Evolutionary conservation across 495 filamentous ascomycete genomes (phyloP).

Genomic region (Podospora didyma): DNA sequence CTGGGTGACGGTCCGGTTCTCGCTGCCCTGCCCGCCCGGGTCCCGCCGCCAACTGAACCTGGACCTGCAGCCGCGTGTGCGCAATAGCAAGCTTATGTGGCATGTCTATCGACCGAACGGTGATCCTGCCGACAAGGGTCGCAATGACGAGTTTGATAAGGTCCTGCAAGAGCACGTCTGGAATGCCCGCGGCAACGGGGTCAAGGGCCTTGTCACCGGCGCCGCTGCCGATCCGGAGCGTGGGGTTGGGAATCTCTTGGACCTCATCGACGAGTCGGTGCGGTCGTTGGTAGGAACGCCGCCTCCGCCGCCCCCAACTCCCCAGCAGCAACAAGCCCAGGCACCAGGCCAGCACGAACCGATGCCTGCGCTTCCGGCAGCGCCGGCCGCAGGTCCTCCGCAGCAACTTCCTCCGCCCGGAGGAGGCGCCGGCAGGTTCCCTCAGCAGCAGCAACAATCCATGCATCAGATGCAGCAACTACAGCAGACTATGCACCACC

Average conservation of each 20-base stretch:
- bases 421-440: background rate
- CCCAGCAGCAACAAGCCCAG: background rate
- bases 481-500: no score
- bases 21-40: conserved; percentile 19
- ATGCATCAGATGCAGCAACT: no score
- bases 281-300: conserved; percentile 22
- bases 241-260: conserved; percentile 29
- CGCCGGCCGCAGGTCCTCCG: conserved; percentile 2
- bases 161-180: conserved; percentile 34
- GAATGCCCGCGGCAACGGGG: conserved; percentile 24
- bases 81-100: conserved; percentile 38
- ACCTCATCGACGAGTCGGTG: conserved; percentile 25
- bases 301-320: conserved; percentile 6
- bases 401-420: conserved; percentile 6
- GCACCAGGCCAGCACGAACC: background rate
- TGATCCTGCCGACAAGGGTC: conserved; percentile 9
- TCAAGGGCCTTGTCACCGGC: conserved; percentile 29
- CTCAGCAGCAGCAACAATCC: conserved; percentile 12
- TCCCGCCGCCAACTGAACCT: conserved; percentile 30
- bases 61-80: conserved; percentile 31
- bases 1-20: conserved; percentile 48
- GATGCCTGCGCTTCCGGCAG: background rate
- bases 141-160: conserved; percentile 39
- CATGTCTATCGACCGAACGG: conserved; percentile 27
- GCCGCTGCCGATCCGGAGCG: conserved; percentile 28